Base-by-base conservation (phyloP, 2,329 filamentous ascomycete species). In the Neurospora crassa region DNA sequence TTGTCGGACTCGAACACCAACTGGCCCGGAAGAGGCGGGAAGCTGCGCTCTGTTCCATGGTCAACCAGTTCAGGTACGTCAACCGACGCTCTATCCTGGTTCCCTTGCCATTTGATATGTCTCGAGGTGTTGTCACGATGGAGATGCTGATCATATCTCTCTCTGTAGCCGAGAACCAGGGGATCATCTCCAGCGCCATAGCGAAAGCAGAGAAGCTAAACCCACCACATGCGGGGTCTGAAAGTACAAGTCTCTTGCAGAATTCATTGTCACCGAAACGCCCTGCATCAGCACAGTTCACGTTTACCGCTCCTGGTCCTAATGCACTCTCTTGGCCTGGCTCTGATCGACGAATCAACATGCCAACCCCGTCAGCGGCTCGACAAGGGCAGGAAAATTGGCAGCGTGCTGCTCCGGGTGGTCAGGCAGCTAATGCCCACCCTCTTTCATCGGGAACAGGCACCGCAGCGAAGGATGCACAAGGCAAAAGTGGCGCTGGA, bases 171-270 rank as follows among this genome's bases (percentile, higher is more conserved):
- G 89, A 91, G 81, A 82, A 82, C 70, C 80, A 82, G 12, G 94
- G 94, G 70, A 97, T 97, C 78, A 97, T 97, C 74, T 96, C 94
- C 37, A 91, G 88, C 76, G 94, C 95, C 67, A 97, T 97, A 78
- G 94, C 94, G 73, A 96, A 93, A 78, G 93, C 94, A 40, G 93
- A 91, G 73, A 92, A 90, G 76, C 83, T 89, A 74, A 86, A 88
- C 16, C 85, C 88, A 2, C 83, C 86, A 16, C 37, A 40, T 40
- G 86, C 85, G 76, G 91, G 90, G 16, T 90, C 93, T 78, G 92
- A 95, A 78, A 96, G 93, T 80, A 85, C 91, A 74, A 95, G 91
- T 79, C 85, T 94, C 72, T 82, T 96, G 68, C 90, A 93, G 71
- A 91, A 93, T 78, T 89, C 91, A 79, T 78, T 78, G 20, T 81